Conservation (phyloP, 2,329 filamentous ascomycete genomes). For the Spiromastix sp. region DNA sequence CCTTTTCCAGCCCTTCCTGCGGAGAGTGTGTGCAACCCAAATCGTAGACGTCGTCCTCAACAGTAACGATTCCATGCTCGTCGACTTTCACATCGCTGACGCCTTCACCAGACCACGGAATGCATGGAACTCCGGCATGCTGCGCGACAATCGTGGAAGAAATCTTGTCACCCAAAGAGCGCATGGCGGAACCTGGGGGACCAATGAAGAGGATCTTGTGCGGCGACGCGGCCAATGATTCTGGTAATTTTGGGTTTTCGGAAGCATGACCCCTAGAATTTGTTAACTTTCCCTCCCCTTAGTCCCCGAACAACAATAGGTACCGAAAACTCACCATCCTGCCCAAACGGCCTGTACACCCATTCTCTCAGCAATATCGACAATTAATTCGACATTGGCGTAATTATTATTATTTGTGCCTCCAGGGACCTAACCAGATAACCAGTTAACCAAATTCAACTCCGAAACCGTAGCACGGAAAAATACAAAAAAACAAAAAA, state of each 20-base stretch:
- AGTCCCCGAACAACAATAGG: no score
- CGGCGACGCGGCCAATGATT: conserved; percentile 87
- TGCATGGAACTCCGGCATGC: conserved; percentile 90
- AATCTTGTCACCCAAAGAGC: conserved; percentile 98
- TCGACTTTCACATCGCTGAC: conserved; percentile 74
- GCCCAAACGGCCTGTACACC: conserved; percentile 98
- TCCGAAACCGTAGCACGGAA: no score
- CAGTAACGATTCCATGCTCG: conserved; percentile 78
- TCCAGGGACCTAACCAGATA: conserved; percentile 59
- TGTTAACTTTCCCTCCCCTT: no score
- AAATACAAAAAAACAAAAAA: no score
- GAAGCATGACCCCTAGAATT: conserved; percentile 88
- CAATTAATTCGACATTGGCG: conserved; percentile 97
- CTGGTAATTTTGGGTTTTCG: conserved; percentile 94
- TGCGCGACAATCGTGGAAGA: conserved; percentile 98
- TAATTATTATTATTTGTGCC: conserved; percentile 99
- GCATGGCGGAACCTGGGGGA: conserved; percentile 94
- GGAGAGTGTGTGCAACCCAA: conserved; percentile 86
- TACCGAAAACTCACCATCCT: conserved; percentile 77
- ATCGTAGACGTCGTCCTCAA: conserved; percentile 72
- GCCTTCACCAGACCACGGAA: conserved; percentile 97
- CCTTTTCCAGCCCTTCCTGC: conserved; percentile 79
- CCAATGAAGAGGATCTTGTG: conserved; percentile 99
- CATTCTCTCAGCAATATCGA: conserved; percentile 97
- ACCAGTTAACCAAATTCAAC: conserved; percentile 2